phyloP scores from a whole-genome alignment of 495 filamentous ascomycete genomes.

The Penicillium odoratum region DNA sequence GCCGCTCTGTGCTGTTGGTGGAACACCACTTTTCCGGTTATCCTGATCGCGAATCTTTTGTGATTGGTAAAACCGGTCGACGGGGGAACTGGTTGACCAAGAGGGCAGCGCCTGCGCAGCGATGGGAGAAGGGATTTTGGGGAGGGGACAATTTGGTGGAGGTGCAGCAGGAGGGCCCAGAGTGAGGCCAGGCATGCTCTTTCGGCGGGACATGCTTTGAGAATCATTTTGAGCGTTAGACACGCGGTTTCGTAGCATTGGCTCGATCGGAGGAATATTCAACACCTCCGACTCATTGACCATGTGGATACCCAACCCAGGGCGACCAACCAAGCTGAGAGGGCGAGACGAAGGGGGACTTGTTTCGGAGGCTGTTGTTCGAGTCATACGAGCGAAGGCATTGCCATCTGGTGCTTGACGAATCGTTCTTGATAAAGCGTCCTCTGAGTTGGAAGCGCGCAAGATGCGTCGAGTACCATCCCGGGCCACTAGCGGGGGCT shows the following conservation, averaged over 20 bases:
- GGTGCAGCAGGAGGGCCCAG: conserved; percentile 62
- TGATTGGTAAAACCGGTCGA: conserved; percentile 24
- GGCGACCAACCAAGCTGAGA: conserved; percentile 21
- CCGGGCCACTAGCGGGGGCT: conserved; percentile 12
- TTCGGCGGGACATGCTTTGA: conserved; percentile 37
- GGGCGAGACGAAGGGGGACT: conserved; percentile 20
- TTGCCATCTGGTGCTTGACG: conserved; percentile 16
- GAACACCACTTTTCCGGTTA: conserved; percentile 13
- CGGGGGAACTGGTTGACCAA: conserved; percentile 2
- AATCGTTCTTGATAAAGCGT: conserved; percentile 27
- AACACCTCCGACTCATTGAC: conserved; percentile 3
- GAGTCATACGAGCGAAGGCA: conserved; percentile 30
- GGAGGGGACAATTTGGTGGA: conserved; percentile 63
- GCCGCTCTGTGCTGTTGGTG: neutral
- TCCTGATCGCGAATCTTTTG: conserved; percentile 19
- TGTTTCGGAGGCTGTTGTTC: conserved; percentile 12
- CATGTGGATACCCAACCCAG: conserved; percentile 18
- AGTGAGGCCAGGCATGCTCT: conserved; percentile 58
- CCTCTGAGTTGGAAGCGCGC: conserved; percentile 38
- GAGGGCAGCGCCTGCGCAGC: conserved; percentile 13
- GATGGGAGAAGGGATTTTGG: conserved; percentile 52
- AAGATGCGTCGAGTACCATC: conserved; percentile 22
- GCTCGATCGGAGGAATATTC: conserved; percentile 5
- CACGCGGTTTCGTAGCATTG: conserved; percentile 14
- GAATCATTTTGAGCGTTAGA: conserved; percentile 5